phyloP scores from a whole-genome alignment of 176 grass and related monocot genomes.

The Avena sativa region DNA sequence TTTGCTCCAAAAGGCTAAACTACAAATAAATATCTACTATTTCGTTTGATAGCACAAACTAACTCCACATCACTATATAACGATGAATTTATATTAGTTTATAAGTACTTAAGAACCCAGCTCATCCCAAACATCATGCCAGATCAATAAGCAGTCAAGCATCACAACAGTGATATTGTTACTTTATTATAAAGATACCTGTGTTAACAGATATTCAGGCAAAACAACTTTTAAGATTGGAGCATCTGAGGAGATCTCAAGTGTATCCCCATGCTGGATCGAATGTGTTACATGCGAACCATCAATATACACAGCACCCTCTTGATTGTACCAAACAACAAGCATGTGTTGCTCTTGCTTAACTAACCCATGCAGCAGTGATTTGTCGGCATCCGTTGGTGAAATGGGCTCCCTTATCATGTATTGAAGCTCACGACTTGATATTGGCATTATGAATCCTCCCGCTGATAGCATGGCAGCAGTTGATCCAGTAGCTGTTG shows the following conservation, averaged over 20 bases:
- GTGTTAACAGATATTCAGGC: conserved; percentile 55
- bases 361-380: conserved; percentile 73
- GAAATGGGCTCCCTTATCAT: conserved; percentile 94
- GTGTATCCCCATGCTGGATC: conserved; percentile 76
- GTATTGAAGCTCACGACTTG: conserved; percentile 79
- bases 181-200: conserved; percentile 46
- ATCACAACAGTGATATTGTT: conserved; percentile 11
- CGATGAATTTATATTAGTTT: not conserved
- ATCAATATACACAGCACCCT: conserved; percentile 82
- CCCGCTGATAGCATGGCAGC: conserved; percentile 93
- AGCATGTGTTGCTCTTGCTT: conserved; percentile 57
- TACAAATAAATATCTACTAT: conserved; percentile 28
- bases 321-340: conserved; percentile 76
- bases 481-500: conserved; percentile 91
- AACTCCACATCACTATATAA: conserved; percentile 1
- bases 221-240: conserved; percentile 84
- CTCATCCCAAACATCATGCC: conserved; percentile 18
- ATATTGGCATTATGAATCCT: conserved; percentile 79
- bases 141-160: conserved; percentile 28
- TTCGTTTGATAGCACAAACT: conserved; percentile 27
- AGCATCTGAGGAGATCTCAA: conserved; percentile 74
- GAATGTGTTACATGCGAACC: conserved; percentile 76
- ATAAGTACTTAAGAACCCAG: conserved; percentile 26
- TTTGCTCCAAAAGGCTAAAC: conserved; percentile 5
- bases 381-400: conserved; percentile 48